Conservation (phyloP, 1,284 basidiomycete genomes). For the Puccinia novopanici region DNA sequence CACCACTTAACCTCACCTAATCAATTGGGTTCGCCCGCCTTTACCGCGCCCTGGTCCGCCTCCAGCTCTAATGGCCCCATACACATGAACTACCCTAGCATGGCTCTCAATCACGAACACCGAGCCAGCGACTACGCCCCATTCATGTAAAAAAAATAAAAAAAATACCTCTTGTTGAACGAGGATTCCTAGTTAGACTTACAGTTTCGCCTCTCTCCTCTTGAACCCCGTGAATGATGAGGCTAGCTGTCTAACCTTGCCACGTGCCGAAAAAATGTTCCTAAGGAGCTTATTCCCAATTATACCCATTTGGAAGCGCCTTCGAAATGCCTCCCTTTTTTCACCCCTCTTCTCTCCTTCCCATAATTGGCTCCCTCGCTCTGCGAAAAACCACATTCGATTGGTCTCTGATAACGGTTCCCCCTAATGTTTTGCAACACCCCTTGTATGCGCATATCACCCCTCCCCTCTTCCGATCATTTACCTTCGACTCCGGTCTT, state of each 20-base stretch:
- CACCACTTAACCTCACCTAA: not conserved
- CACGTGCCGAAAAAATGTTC: constrained; percentile 24
- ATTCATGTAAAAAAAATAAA: constrained; percentile 25
- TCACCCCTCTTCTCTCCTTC: not conserved
- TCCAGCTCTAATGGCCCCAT: constrained; percentile 17
- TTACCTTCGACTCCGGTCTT: not conserved
- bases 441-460: constrained; percentile 21
- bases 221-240: not conserved
- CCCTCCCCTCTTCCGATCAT: not conserved
- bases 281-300: constrained; percentile 7
- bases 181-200: not conserved
- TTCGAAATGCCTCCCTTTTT: not conserved
- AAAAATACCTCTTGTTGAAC: not conserved
- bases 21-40: constrained; percentile 27
- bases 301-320: constrained; percentile 33
- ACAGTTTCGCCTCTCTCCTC: not conserved
- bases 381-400: not conserved
- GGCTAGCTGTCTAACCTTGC: not conserved
- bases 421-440: constrained; percentile 11
- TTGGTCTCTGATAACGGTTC: not conserved
- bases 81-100: constrained; percentile 27
- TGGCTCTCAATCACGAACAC: constrained; percentile 29
- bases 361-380: not conserved
- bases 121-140: constrained; percentile 23
- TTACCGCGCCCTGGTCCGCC: constrained; percentile 29